Percentiles rank a stretch among this genome's conserved stretches.
Evolutionary conservation across 2,329 filamentous ascomycete genomes (phyloP).

Genomic region (Ophiocordyceps camponoti-floridani): DNA sequence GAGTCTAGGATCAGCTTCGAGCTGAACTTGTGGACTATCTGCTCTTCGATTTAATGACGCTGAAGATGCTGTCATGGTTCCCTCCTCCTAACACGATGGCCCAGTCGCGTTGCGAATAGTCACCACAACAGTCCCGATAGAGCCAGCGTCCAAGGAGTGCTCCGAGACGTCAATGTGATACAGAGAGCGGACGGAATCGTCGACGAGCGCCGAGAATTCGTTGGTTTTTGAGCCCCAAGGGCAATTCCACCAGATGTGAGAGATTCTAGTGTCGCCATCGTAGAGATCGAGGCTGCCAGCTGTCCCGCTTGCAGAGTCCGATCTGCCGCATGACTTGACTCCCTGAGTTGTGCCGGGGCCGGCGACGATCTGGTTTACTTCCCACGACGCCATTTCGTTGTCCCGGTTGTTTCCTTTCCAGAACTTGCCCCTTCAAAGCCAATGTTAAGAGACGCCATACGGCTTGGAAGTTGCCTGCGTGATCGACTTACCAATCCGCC

Average conservation of each 20-base stretch:
- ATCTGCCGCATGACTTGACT: neutral
- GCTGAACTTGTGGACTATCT: too few species aligned
- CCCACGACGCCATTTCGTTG: neutral
- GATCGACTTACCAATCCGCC: neutral
- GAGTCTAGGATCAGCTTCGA: too few species aligned
- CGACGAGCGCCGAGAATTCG: neutral
- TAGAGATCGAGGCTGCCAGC: neutral
- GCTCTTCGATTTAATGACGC: too few species aligned
- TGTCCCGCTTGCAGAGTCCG: neutral
- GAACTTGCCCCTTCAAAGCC: neutral
- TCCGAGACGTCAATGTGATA: neutral
- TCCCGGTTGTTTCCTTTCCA: neutral
- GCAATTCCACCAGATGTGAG: neutral
- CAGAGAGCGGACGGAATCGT: neutral
- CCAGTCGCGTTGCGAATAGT: too few species aligned
- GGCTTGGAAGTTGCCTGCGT: neutral
- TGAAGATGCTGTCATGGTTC: too few species aligned
- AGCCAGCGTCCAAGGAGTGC: neutral
- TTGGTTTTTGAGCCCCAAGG: neutral
- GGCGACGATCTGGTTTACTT: neutral
- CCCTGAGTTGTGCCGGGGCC: neutral
- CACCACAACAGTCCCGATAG: too few species aligned
- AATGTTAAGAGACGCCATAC: neutral
- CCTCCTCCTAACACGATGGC: too few species aligned
- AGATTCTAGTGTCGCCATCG: neutral